Base-by-base conservation (phyloP, 2,329 filamentous ascomycete species). In the Cercospora sesami region DNA sequence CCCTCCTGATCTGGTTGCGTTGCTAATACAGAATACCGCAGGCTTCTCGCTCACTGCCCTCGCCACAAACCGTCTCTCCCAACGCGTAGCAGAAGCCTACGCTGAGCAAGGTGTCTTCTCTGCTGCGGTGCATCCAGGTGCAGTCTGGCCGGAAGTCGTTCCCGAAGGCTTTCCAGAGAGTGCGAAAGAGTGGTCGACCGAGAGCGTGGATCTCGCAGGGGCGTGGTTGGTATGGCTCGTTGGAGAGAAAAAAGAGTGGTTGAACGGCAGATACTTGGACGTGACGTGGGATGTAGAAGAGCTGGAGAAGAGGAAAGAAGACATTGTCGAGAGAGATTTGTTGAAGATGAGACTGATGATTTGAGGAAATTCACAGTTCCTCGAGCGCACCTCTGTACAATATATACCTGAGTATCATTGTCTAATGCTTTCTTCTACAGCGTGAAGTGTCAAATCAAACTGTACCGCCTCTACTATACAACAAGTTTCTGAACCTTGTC, bases 281-380 rank as follows among this genome's bases (percentile, higher is more conserved):
- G 75, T 71, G 16, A 77, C 70, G 0, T 81, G 79, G 80, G 79
- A 81, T 68, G 80, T 81, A 78, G 65, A 73, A 45, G 75, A 80
- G 63, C 68, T 80, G n/a, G 55, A 77, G 64, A 64, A 68, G 31
- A 78, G 69, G 70, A 76, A 76, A 68, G 72, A 74, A 1, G 75
- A 77, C 36, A 78, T 80, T 28, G 68, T 76, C n/a, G 64, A 73
- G 60, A 72, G 73, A n/a, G 77, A 79, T 67, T 71, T 75, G 70
- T 68, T 81, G 42, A 81, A 79, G 68, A 69, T 74, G 62, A 73
- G 70, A 33, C 64, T 73, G 65, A 60, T 67, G 53, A 61, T 71
- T 26, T 68, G 23, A 36, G 23, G 21, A 2, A 42, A 1, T n/a
- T n/a, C 36, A 42, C 16, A n/a, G 36, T n/a, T 42, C 1, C 36